Evolutionary conservation across 306 rosid genomes (phyloP), one percentile per base, ranked within the genome.

Genomic region (Glycine soja): DNA sequence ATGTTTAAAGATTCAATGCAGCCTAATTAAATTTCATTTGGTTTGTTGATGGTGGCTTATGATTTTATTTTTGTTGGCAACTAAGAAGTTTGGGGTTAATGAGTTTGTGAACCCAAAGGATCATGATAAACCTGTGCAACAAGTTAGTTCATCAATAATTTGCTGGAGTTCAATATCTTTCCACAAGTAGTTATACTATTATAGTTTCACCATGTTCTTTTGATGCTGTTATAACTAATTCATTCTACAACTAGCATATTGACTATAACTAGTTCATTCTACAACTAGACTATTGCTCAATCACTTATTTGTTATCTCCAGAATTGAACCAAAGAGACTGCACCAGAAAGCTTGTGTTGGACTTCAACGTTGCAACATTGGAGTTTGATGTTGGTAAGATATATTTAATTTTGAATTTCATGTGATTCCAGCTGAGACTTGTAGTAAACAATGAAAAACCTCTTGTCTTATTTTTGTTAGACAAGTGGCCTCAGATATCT

Each of bases 271-370:
- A n/a, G n/a, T n/a, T n/a, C n/a, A n/a, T n/a, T n/a, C n/a, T n/a
- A n/a, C n/a, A n/a, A n/a, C n/a, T n/a, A n/a, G n/a, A n/a, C n/a
- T n/a, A n/a, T n/a, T n/a, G n/a, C n/a, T n/a, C n/a, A n/a, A n/a
- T 36, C 24, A 48, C 40, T 66, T 24, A n/a, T 10, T 47, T 80
- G 32, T 71, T 16, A 58, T 62, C 52, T 87, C 36, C 84, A 95
- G 99, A 95, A 93, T 70, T 97, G 99, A 53, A 93, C 95, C 70
- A 95, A 91, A n/a, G n/a, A 82, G 99, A 95, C 72, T 90, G 94
- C 30, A 90, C 93, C 92, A 84, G 86, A 69, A 95, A 95, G 97
- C 99, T 95, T 75, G 82, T 95, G 69, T 70, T 95, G 19, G 99
- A 95, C 88, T 89, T 95, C 90, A 95, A 95, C 87, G 79, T 71